A percentile compares a stretch with the other conserved stretches of the same genome.
phyloP scores from a whole-genome alignment of 768 basidiomycete species.

The Mycena venus region DNA sequence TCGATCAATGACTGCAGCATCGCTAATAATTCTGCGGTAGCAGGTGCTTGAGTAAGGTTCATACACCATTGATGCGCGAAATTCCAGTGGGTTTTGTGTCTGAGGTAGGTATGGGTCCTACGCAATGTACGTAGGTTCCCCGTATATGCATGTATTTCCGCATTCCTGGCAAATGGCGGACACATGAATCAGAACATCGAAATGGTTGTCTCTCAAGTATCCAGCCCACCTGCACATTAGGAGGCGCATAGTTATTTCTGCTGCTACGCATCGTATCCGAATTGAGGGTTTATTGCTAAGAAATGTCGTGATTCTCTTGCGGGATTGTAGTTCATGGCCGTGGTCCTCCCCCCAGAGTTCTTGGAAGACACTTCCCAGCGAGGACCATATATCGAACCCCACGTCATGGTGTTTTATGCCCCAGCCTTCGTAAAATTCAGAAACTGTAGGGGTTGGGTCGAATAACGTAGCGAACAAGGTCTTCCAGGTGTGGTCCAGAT shows the following conservation, averaged over 20 bases:
- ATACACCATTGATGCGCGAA: neutral
- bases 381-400: neutral
- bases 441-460: too few relatives aligned
- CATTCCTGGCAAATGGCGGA: neutral
- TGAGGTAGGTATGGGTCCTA: neutral
- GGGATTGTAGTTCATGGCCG: too few relatives aligned
- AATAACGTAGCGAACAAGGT: too few relatives aligned
- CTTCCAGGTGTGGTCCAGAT: neutral
- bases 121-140: too few relatives aligned
- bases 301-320: neutral
- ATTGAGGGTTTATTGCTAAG: neutral
- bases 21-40: neutral
- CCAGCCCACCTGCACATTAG: neutral
- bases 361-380: neutral
- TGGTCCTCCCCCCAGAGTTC: neutral
- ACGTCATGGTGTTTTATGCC: too few relatives aligned
- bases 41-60: neutral
- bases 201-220: neutral
- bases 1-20: neutral
- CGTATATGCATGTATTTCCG: neutral
- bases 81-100: neutral
- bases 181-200: neutral
- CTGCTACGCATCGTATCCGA: neutral
- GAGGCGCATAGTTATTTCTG: neutral
- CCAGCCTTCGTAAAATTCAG: too few relatives aligned